Evolutionary conservation across 2,329 filamentous ascomycete genomes (phyloP).

Genomic region (Rhynchosporium graminicola): DNA sequence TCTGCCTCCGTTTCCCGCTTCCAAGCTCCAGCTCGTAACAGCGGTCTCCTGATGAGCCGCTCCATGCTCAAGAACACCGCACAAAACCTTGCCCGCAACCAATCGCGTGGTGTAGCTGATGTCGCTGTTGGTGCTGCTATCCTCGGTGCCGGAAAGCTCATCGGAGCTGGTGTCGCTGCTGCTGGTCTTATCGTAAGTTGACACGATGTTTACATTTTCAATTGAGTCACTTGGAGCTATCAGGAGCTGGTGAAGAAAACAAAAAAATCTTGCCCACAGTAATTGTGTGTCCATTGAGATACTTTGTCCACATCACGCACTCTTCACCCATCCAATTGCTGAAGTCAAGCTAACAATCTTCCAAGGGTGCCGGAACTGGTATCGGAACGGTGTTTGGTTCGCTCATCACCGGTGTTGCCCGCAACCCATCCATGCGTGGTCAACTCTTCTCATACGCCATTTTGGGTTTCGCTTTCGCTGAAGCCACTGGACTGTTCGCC

Average conservation of each 20-base stretch:
- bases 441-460: constrained; percentile 64
- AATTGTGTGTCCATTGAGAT: neutral
- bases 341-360: neutral
- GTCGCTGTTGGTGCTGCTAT: constrained; percentile 35
- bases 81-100: constrained; percentile 31
- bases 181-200: constrained; percentile 34
- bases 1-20: constrained; percentile 34
- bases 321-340: neutral
- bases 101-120: constrained; percentile 34
- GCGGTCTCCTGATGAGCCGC: constrained; percentile 33
- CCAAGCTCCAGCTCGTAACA: constrained; percentile 28
- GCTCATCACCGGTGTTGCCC: constrained; percentile 55
- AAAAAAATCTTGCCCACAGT: neutral
- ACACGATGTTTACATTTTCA: neutral
- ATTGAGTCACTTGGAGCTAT: neutral
- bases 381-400: constrained; percentile 56
- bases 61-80: constrained; percentile 32
- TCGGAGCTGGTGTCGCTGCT: constrained; percentile 35
- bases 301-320: neutral
- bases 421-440: constrained; percentile 56
- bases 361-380: constrained; percentile 41
- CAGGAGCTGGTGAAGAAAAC: neutral
- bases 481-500: constrained; percentile 61
- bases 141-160: constrained; percentile 34
- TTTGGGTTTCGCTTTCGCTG: constrained; percentile 64